phyloP scores from a whole-genome alignment of 306 rosid species.

The Myrica gale region DNA sequence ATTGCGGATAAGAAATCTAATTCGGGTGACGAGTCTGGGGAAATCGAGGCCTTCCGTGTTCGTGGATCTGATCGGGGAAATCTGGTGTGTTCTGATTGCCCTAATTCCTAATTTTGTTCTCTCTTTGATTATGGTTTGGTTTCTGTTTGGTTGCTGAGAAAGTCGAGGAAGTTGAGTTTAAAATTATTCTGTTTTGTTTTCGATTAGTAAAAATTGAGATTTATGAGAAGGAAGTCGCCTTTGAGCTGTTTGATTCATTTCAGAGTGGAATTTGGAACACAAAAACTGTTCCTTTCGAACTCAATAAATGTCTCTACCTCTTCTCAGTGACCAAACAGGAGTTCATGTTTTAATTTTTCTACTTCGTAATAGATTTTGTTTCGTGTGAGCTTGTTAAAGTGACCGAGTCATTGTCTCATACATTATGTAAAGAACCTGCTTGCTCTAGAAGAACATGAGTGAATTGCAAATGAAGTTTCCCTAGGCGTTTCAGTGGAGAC shows the following conservation, averaged over 20 bases:
- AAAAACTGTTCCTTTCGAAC: not conserved
- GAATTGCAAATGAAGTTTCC: constrained; percentile 89
- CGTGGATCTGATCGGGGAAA: constrained; percentile 39
- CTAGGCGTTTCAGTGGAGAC: constrained; percentile 97
- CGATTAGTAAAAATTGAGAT: not conserved
- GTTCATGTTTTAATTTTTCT: constrained; percentile 23
- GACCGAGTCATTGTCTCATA: constrained; percentile 68
- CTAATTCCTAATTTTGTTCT: not conserved
- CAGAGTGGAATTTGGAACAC: not conserved
- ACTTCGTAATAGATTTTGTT: constrained; percentile 45
- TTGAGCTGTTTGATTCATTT: not conserved
- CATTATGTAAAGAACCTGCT: constrained; percentile 78
- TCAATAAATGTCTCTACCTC: not conserved
- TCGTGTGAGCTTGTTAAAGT: constrained; percentile 69
- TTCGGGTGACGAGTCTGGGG: constrained; percentile 52
- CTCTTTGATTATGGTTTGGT: constrained; percentile 13
- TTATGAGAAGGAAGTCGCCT: not conserved
- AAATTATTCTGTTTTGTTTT: not conserved
- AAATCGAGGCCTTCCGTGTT: constrained; percentile 43
- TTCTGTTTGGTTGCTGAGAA: constrained; percentile 57
- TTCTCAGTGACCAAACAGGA: constrained; percentile 44
- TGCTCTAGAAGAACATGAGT: constrained; percentile 79
- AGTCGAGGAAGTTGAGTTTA: constrained; percentile 13
- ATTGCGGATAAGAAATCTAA: constrained; percentile 31
- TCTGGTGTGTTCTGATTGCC: constrained; percentile 56